A percentile compares a stretch with the other conserved stretches of the same genome.
phyloP scores from a whole-genome alignment of 2,329 filamentous ascomycete genomes.

The Aspergillus candidus region DNA sequence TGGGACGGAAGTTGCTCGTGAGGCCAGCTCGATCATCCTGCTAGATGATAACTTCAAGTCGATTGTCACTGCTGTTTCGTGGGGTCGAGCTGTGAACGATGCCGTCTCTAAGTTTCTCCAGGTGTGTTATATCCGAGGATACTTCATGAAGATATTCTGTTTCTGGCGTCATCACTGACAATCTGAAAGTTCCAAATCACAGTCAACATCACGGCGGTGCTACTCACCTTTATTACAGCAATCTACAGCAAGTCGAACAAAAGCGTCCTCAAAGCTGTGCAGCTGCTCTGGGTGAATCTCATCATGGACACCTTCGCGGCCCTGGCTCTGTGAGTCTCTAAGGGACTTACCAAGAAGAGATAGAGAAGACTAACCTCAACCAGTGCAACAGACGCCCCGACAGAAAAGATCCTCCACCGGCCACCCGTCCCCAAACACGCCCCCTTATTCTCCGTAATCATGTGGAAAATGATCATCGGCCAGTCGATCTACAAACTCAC shows the following conservation, averaged over 20 bases:
- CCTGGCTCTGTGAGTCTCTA: constrained; percentile 41
- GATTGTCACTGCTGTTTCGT: constrained; percentile 55
- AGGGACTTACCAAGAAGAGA: too few relatives aligned
- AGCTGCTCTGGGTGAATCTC: constrained; percentile 61
- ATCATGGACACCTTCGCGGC: constrained; percentile 63
- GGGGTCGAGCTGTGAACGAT: constrained; percentile 55
- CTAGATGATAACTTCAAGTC: constrained; percentile 51
- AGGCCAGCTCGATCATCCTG: constrained; percentile 53
- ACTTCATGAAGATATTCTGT: too few relatives aligned
- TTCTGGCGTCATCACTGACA: too few relatives aligned
- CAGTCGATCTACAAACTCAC: constrained; percentile 49
- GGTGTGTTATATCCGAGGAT: constrained; percentile 10
- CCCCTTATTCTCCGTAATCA: constrained; percentile 37
- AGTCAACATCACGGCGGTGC: constrained; percentile 60
- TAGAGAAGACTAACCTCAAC: too few relatives aligned
- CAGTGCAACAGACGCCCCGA: constrained; percentile 53
- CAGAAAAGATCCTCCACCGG: constrained; percentile 49
- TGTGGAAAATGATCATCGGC: constrained; percentile 40
- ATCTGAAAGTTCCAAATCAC: constrained; percentile 47
- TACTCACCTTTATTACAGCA: constrained; percentile 57
- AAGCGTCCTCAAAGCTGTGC: constrained; percentile 57
- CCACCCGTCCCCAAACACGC: constrained; percentile 37
- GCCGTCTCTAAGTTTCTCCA: constrained; percentile 55
- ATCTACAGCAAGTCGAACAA: constrained; percentile 50
- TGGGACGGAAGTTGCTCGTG: constrained; percentile 56